phyloP scores from a whole-genome alignment of 169 alveolate genomes.

The Eimeria nieschulzi region DNA sequence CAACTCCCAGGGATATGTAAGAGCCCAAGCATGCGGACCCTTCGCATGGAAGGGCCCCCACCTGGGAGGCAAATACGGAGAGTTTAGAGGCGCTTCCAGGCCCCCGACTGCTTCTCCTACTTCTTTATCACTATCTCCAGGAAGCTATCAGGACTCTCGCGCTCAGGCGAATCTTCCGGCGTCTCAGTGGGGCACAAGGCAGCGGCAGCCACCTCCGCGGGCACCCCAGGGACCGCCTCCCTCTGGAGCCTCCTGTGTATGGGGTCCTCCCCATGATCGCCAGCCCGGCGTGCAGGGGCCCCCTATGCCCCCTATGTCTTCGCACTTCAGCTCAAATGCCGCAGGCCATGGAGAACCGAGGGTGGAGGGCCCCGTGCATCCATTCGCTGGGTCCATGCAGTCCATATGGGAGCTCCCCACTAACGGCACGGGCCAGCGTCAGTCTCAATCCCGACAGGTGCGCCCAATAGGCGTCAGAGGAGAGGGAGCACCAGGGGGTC shows the following conservation, averaged over 20 bases:
- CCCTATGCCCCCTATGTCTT: neutral
- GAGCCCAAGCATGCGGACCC: constrained; percentile 14
- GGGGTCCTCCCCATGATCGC: constrained; percentile 26
- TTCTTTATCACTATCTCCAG: neutral
- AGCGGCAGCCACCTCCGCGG: constrained; percentile 20
- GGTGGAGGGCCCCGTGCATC: neutral
- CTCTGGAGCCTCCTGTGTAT: constrained; percentile 6
- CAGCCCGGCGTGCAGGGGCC: neutral
- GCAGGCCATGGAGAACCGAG: constrained; percentile 13
- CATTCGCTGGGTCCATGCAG: neutral
- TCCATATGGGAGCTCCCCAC: neutral
- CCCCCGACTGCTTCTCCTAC: neutral
- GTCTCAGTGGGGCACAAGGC: constrained; percentile 7
- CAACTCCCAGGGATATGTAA: neutral
- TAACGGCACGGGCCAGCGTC: neutral
- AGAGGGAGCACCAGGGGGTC: neutral
- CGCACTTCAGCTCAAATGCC: neutral
- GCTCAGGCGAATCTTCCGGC: neutral
- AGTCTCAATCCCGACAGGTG: neutral
- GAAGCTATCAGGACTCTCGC: neutral
- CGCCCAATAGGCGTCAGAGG: neutral
- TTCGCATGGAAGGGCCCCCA: constrained; percentile 57
- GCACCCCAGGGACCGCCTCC: constrained; percentile 36
- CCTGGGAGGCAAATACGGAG: neutral
- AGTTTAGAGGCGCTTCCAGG: neutral